phyloP scores from a whole-genome alignment of 306 rosid genomes.

The Trifolium repens region DNA sequence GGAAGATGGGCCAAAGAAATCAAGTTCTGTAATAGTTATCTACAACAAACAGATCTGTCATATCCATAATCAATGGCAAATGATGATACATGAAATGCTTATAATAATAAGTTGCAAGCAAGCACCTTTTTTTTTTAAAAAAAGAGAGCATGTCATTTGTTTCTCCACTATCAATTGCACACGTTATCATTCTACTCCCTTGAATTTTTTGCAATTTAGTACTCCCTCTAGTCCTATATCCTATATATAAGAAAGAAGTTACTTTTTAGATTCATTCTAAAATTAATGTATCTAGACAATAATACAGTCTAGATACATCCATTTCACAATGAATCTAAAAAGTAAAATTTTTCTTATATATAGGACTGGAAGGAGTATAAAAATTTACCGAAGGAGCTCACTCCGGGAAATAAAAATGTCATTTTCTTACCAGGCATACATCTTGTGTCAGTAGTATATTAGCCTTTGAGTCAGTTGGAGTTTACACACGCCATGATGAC shows the following conservation, averaged over 20 bases:
- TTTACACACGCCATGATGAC: constrained; percentile 14
- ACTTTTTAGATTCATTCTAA: too few species aligned
- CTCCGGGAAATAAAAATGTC: background rate
- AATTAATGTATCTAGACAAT: too few species aligned
- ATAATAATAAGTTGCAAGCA: background rate
- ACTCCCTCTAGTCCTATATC: too few species aligned
- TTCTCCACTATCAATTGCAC: constrained; percentile 25
- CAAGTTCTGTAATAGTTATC: constrained; percentile 12
- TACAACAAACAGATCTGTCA: constrained; percentile 6
- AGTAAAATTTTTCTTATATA: too few species aligned
- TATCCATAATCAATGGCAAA: constrained; percentile 25
- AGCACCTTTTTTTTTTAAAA: background rate
- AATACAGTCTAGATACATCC: too few species aligned
- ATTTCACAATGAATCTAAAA: too few species aligned
- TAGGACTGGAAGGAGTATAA: background rate
- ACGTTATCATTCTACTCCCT: constrained; percentile 11
- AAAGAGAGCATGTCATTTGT: constrained; percentile 16
- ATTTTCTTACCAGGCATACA: constrained; percentile 5
- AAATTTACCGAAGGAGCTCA: constrained; percentile 25
- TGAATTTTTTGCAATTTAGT: background rate
- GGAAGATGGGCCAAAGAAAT: constrained; percentile 23
- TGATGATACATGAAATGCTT: background rate
- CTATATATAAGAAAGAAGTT: too few species aligned
- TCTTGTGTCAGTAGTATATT: background rate
- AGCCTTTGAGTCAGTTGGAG: constrained; percentile 26